phyloP scores from a whole-genome alignment of 192 early-diverging fungal genomes.

The Backusella macrospora region DNA sequence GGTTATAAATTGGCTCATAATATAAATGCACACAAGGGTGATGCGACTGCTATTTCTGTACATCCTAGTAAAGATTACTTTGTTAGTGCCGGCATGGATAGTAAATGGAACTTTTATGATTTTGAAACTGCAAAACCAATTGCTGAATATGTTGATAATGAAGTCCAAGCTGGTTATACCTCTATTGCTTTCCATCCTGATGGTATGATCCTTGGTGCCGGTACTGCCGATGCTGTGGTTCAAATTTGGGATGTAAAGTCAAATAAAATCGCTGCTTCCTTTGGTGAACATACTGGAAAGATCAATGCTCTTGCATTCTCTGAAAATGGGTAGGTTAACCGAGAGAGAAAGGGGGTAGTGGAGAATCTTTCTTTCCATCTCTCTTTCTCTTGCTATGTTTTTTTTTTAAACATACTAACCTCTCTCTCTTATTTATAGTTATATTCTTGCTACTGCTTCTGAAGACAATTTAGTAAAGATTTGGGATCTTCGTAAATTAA shows the following conservation, averaged over 20 bases:
- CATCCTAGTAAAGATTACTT: conserved; percentile 86
- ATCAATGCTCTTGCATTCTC: conserved; percentile 82
- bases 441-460: conserved; percentile 83
- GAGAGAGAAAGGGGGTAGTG: background rate
- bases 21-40: conserved; percentile 68
- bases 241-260: conserved; percentile 86
- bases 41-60: conserved; percentile 73
- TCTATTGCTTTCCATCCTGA: conserved; percentile 88
- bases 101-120: conserved; percentile 82
- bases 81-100: conserved; percentile 72
- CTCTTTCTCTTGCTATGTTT: background rate
- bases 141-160: conserved; percentile 42
- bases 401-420: background rate
- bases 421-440: conserved; percentile 45
- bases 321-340: conserved; percentile 73
- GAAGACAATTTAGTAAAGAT: conserved; percentile 75
- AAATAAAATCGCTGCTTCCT: conserved; percentile 64
- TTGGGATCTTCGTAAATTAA: conserved; percentile 95
- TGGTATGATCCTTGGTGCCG: conserved; percentile 84
- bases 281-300: conserved; percentile 63
- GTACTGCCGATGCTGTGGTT: conserved; percentile 68
- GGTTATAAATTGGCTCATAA: conserved; percentile 52
- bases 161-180: conserved; percentile 57
- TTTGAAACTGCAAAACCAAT: conserved; percentile 63
- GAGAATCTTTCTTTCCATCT: background rate